A percentile compares a stretch with the other conserved stretches of the same genome.
phyloP scores from a whole-genome alignment of 2,329 filamentous ascomycete species.

The Arthrobotrys megalospora region DNA sequence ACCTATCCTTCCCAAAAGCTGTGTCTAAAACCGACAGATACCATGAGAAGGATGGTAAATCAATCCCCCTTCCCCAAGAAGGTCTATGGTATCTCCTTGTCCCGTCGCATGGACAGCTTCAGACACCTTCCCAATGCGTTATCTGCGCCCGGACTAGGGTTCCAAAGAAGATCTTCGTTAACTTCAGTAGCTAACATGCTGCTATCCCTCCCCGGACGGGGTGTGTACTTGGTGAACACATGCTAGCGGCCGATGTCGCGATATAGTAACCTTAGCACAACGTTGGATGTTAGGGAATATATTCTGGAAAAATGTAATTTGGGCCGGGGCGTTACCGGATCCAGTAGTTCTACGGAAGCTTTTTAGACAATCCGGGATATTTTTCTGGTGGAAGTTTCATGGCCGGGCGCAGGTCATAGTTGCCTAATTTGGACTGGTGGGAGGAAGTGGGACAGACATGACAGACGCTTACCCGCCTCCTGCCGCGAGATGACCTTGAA shows the following conservation, averaged over 20 bases:
- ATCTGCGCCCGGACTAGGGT: slow-evolving; percentile 5
- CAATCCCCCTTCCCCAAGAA: not conserved
- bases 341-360: slow-evolving; percentile 49
- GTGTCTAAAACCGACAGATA: slow-evolving; percentile 28
- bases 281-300: slow-evolving; percentile 33
- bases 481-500: slow-evolving; percentile 9
- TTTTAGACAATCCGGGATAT: slow-evolving; percentile 34
- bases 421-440: slow-evolving; percentile 18
- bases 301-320: slow-evolving; percentile 1
- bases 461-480: slow-evolving; percentile 30
- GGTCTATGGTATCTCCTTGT: slow-evolving; percentile 16
- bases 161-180: slow-evolving; percentile 11
- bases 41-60: slow-evolving; percentile 18
- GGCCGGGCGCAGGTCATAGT: slow-evolving; percentile 1
- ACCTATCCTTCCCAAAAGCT: slow-evolving; percentile 11
- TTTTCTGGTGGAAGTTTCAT: not conserved
- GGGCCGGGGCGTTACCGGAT: slow-evolving; percentile 9
- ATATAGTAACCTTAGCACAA: slow-evolving; percentile 55
- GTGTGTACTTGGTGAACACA: slow-evolving; percentile 24
- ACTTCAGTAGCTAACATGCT: not conserved
- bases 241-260: slow-evolving; percentile 50
- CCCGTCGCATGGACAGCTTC: slow-evolving; percentile 48
- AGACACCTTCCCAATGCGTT: slow-evolving; percentile 55
- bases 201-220: slow-evolving; percentile 6
- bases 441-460: slow-evolving; percentile 8